Percentiles rank a stretch among this genome's conserved stretches.
phyloP scores from a whole-genome alignment of 345 rosid genomes.

The Eutrema japonicum region DNA sequence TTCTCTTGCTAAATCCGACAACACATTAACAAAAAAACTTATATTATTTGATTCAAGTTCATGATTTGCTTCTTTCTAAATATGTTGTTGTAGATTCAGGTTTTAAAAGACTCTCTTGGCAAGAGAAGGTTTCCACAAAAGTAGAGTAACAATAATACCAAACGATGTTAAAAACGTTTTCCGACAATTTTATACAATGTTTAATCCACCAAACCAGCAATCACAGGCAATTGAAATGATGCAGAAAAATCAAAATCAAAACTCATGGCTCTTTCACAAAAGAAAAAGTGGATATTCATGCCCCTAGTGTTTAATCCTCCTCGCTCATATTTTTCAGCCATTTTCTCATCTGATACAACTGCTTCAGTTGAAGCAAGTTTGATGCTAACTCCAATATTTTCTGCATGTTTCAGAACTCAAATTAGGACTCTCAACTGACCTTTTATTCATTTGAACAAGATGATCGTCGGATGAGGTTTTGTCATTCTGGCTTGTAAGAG shows the following conservation, averaged over 20 bases:
- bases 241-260: background rate
- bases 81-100: no score
- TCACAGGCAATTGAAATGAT: background rate
- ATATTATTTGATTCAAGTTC: no score
- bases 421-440: conserved; percentile 33
- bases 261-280: background rate
- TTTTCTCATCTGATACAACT: conserved; percentile 16
- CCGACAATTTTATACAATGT: background rate
- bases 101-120: no score
- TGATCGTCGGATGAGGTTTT: conserved; percentile 39
- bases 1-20: no score
- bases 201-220: background rate
- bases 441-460: conserved; percentile 34
- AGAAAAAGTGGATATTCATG: no score
- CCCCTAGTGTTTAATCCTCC: conserved; percentile 10
- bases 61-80: no score
- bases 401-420: conserved; percentile 5
- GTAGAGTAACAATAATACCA: no score
- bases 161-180: no score
- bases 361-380: conserved; percentile 26
- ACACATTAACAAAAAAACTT: no score
- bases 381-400: conserved; percentile 1
- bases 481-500: conserved; percentile 34
- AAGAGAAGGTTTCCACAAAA: no score
- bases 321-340: conserved; percentile 28